Base-by-base conservation (phyloP, 805 yeast species). In the Starmerella sirachaensis region DNA sequence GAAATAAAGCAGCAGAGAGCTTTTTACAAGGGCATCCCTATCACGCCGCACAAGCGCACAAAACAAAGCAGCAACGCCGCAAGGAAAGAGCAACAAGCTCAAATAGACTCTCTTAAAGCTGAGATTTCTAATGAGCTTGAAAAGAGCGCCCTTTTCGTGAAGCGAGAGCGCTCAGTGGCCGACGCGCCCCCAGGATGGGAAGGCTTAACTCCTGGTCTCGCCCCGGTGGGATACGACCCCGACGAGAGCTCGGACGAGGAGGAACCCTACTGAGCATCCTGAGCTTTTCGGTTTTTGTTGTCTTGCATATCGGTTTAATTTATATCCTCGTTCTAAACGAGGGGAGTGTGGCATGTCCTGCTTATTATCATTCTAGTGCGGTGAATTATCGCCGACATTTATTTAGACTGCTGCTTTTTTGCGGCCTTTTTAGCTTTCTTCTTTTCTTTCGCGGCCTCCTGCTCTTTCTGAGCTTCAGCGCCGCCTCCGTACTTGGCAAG, bases 401-500 rank as follows among this genome's bases (percentile, higher is more conserved):
- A 31, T 29, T 37, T 22, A 20, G 14, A 28, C 22, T 19, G 29
- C 26, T 28, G 38, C 24, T 22, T 36, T 33, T 43, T 39, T 40
- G 27, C 37, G 10, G 42, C 44, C 24, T 38, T 37, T 40, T 45
- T 45, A 18, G 38, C 41, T 14, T 19, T 31, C 38, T 40, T 40
- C 30, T 43, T 34, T 23, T 42, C 40, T 29, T 26, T 33, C 42
- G 37, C 29, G 11, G 39, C 34, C 22, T 34, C 29, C 37, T 38
- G 42, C 29, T 32, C 39, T 5, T 32, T 39, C 10, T 26, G 42
- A 9, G 26, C 21, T 7, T 35, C 45, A 10, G 45, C 78, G 50
- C 74, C 67, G 31, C 96, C 97, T 43, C 96, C 94, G 55, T 79
- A 91, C 59, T 72, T 70, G 38, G 65, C 61, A 65, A 93, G 78